Base-by-base conservation (phyloP, 1,139 yeast species). In the Scheffersomyces cryptocercus region DNA sequence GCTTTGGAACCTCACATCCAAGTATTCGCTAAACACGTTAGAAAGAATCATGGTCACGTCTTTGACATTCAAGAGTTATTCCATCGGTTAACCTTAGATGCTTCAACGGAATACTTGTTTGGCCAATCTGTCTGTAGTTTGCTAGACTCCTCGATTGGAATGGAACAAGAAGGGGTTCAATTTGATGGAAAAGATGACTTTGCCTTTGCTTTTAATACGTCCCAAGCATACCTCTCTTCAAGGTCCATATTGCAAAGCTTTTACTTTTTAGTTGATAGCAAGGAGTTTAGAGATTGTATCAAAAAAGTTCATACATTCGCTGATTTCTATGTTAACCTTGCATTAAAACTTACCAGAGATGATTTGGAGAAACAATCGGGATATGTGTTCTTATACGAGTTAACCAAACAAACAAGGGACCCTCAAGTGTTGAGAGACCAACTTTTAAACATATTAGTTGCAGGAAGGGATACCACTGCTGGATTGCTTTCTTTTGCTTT, bases 391-490 rank as follows among this genome's bases (percentile, higher is more conserved):
- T 68, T 73, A 52, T 70, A 70, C 44, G 77, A 73, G 50, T 68
- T 73, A 59, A 75, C 58, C 33, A 73, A 70, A 53, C 73, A 71
- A 51, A 71, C 77, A 8, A 64, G 75, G 52, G 67, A 73, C 52
- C 74, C 75, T 31, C 58, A 49, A 41, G 65, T 69, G 20, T 68
- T 73, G 48, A 67, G 74, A 49, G 77, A 73, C 53, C 78, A 73
- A 56, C 59, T 70, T 42, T 67, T 73, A 56, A 73, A 73, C 54
- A 72, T 73, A 35, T 64, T 73, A 51, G 48, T 73, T 39, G 78
- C 79, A 26, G 79, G 77, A 35, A 64, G 79, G 60, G 79, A 73
- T 52, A 73, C 78, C 36, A 73, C 78, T 36, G 77, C 78, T 7
- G 75, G 75, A 10, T 64, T 72, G 43, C 64, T 71, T 44, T 70